Conservation (phyloP, 1,284 basidiomycete species). For the Fomitopsis betulina region DNA sequence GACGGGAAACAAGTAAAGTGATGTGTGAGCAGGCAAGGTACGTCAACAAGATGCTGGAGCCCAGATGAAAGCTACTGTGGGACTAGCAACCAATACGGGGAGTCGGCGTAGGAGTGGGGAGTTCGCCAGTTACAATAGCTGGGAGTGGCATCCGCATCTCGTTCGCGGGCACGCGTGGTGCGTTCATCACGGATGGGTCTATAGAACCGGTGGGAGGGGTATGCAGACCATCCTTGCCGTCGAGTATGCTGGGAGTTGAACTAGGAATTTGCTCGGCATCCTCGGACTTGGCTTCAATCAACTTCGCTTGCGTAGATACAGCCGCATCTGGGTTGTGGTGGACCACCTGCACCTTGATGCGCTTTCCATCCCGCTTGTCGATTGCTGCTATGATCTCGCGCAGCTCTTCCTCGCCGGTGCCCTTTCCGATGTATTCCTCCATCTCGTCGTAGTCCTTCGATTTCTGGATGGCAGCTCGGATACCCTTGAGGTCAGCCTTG, state of each 20-base stretch:
- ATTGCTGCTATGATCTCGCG: conserved; percentile 50
- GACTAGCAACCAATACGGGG: conserved; percentile 7
- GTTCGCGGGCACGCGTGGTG: conserved; percentile 36
- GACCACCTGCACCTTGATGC: conserved; percentile 11
- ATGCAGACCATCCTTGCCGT: background rate
- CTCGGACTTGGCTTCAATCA: background rate
- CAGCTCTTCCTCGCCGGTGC: conserved; percentile 63
- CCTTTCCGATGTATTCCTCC: conserved; percentile 44
- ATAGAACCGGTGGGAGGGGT: conserved; percentile 37
- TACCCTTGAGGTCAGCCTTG: conserved; percentile 54
- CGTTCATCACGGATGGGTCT: conserved; percentile 31
- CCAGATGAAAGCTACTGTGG: background rate
- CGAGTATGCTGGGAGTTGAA: background rate
- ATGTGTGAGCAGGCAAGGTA: background rate
- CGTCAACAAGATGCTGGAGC: background rate
- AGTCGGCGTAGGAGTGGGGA: conserved; percentile 29
- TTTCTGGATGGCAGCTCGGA: conserved; percentile 51
- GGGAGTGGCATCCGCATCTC: conserved; percentile 32
- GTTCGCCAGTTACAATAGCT: conserved; percentile 25
- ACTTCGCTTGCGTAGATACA: background rate
- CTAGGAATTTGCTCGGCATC: background rate
- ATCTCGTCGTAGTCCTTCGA: conserved; percentile 70
- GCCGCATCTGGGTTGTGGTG: conserved; percentile 7
- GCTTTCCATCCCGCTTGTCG: conserved; percentile 34
- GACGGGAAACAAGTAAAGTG: background rate